Base-by-base conservation (phyloP, 2,329 filamentous ascomycete genomes). In the Pestalotiopsis sp. region DNA sequence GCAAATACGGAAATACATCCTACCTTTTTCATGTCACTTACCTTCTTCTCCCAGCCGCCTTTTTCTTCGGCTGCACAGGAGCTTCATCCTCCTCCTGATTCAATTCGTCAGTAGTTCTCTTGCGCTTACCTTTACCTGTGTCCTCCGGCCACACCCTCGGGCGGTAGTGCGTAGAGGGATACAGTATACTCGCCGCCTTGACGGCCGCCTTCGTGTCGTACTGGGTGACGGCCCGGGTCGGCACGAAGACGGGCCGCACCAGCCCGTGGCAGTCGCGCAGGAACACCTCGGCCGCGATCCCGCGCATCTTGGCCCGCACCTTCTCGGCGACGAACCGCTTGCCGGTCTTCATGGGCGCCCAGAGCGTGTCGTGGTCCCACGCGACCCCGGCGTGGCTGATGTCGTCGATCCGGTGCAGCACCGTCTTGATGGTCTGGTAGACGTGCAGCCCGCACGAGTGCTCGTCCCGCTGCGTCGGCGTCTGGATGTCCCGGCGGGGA, bases 231-330 rank as follows among this genome's bases (percentile, higher is more conserved):
- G 25, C 17, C 14, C 57, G 12, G 11, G 57, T 59, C 57, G 12
- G 23, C 13, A 59, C 57, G 11, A 59, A 59, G n/a, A 59, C 57
- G 27, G 25, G n/a, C 27, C 57, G 23, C n/a, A 59, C 57, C 12
- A 25, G 23, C 6, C 57, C 57, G 13, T 14, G 7, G 57, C 27
- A 36, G 23, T 59, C 57, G 23, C 27, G 23, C 27, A 59, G 23
- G 23, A 59, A 59, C 11, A 59, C 57, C 25, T 59, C 57, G 57
- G 57, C 57, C 23, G 13, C 23, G 23, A 59, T 59, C 57, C 57
- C 57, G 13, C 57, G 57, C 57, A 59, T 59, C 57, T 59, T 59
- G 23, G 57, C 57, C 23, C 57, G 57, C 17, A 59, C 57, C 27
- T 59, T 59, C 23, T 59, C 57, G 5, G 57, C 57, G 23, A 59